Evolutionary conservation across 129 eudicot species (phyloP).

Genomic region (Daucus carota): DNA sequence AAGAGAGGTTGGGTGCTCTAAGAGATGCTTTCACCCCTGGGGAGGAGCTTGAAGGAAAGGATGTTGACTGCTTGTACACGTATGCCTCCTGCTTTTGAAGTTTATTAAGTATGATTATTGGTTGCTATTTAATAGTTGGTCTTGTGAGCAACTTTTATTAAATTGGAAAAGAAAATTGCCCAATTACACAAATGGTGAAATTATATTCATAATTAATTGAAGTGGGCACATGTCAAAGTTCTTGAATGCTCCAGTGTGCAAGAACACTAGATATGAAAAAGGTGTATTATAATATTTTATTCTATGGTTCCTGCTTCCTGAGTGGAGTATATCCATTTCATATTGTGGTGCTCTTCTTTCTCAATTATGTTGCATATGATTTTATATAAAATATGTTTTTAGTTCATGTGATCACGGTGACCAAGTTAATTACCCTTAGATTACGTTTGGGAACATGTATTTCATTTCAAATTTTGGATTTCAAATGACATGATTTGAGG

Average conservation of each 20-base stretch:
- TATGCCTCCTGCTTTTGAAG: constrained; percentile 23
- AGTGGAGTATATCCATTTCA: background rate
- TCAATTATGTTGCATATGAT: background rate
- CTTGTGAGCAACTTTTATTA: background rate
- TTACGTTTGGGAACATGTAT: too few relatives aligned
- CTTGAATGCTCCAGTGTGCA: background rate
- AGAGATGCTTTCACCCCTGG: constrained; percentile 90
- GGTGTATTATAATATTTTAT: background rate
- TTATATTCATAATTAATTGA: background rate
- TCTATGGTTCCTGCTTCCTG: background rate
- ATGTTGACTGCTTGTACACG: constrained; percentile 68
- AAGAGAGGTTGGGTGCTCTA: constrained; percentile 44
- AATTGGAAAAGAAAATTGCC: background rate
- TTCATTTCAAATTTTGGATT: too few relatives aligned
- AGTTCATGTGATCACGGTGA: background rate
- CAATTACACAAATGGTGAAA: background rate
- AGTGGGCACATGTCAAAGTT: background rate
- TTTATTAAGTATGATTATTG: background rate
- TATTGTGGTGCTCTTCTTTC: background rate
- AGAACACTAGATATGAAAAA: background rate
- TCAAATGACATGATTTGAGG: too few relatives aligned
- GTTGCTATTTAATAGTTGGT: background rate
- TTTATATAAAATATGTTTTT: background rate
- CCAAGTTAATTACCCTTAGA: background rate
- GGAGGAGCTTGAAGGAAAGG: constrained; percentile 55